phyloP scores from a whole-genome alignment of 1,139 yeast species.

The Entelexis sorbosivorans region DNA sequence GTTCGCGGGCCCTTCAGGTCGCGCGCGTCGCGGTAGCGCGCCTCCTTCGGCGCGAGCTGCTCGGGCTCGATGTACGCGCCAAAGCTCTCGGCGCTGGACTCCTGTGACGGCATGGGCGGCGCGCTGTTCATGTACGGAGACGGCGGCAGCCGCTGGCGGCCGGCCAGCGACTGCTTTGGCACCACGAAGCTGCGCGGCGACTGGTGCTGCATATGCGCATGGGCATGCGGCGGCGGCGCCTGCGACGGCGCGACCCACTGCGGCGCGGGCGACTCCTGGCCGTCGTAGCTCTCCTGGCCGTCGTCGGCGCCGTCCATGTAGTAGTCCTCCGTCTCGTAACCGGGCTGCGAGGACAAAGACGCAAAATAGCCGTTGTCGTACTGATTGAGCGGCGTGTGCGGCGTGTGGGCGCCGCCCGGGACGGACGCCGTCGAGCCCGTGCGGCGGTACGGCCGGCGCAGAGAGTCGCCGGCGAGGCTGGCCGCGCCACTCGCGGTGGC shows the following conservation, averaged over 20 bases:
- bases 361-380: neutral
- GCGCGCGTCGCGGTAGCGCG: neutral
- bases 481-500: conserved; percentile 2
- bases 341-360: neutral
- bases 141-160: conserved; percentile 1
- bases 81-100: conserved; percentile 1
- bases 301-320: neutral
- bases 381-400: neutral
- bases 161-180: neutral
- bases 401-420: neutral
- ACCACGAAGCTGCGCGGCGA: conserved; percentile 11
- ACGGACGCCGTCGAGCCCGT: conserved; percentile 1
- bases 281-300: neutral
- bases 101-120: neutral
- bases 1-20: neutral
- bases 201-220: neutral
- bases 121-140: neutral
- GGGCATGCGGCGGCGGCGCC: neutral
- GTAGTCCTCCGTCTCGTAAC: conserved; percentile 1
- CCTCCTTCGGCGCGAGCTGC: neutral
- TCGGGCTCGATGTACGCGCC: conserved; percentile 1
- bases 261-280: neutral
- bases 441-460: conserved; percentile 19
- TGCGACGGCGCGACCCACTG: neutral
- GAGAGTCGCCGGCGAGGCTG: conserved; percentile 11